Evolutionary conservation across 2,329 filamentous ascomycete genomes (phyloP), one percentile per base, ranked within the genome.

Genomic region (Chrysoporthe cubensis): DNA sequence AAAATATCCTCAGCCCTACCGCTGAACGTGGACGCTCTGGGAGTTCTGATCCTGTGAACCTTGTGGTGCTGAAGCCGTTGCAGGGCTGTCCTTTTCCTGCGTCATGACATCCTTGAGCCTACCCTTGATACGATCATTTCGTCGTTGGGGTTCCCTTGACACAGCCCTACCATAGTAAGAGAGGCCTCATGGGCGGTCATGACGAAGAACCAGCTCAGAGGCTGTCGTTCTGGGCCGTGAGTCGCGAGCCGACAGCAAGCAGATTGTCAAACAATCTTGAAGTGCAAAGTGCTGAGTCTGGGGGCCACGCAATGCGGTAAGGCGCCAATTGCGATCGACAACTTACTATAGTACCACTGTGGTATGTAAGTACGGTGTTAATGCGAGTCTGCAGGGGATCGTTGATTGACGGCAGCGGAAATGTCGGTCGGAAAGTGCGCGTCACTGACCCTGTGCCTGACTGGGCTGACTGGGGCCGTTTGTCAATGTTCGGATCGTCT

Each of bases 401-500:
- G 32, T 54, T 26, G 48, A 32, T 21, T 32, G 48, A 32, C 8
- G 48, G 26, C 48, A 52, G 48, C 9, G 37, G 37, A 9, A 40
- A 40, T 40, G 37, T 11, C 21, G 48, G 26, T 52, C n/a, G 48
- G n/a, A 13, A 26, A 52, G 14, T 32, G 48, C 14, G 21, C 11
- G 48, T 52, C 21, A 26, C 48, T 52, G 48, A 9, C 8, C 9
- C 37, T 9, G 37, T 11, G 50, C 13, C 50, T 54, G 50, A 5
- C 4, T 52, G 26, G 50, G 50, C 50, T 54, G 50, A 54, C 26
- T 32, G 50, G 50, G 50, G 11, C 48, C 21, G 13, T 32, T 16
- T 54, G 50, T 54, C 50, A 54, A 54, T 16, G 50, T 54, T 54
- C 50, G 50, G 50, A 54, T 34, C 26, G 50, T 54, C 11, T 54